phyloP scores from a whole-genome alignment of 306 rosid species.

The Ormosia emarginata region DNA sequence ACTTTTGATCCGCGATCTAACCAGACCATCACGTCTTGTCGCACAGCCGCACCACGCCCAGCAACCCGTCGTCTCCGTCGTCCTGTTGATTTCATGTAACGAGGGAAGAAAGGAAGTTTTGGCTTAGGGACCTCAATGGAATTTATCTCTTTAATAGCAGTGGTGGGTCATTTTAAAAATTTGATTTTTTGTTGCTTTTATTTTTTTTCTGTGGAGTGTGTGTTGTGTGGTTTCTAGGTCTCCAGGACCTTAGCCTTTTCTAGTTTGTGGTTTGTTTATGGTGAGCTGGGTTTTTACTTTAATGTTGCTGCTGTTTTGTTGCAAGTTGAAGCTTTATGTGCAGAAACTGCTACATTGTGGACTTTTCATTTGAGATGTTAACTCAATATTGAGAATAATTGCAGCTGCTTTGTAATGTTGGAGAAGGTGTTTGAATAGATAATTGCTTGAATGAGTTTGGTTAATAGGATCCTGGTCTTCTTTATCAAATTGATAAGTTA shows the following conservation, averaged over 20 bases:
- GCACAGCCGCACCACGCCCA: too few relatives aligned
- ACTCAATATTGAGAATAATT: background rate
- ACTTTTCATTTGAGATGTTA: background rate
- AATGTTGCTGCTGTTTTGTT: background rate
- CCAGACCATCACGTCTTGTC: too few relatives aligned
- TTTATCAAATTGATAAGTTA: background rate
- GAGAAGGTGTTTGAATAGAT: background rate
- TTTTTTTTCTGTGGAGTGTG: background rate
- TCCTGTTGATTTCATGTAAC: too few relatives aligned
- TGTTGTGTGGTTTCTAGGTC: slow-evolving; percentile 1
- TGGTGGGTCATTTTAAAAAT: slow-evolving; percentile 47
- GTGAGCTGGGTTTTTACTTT: background rate
- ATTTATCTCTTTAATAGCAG: slow-evolving; percentile 72
- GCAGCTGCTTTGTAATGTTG: background rate
- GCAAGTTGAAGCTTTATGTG: background rate
- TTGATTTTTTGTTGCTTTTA: too few relatives aligned
- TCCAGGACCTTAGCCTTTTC: background rate
- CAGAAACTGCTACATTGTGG: background rate
- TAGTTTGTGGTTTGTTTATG: background rate
- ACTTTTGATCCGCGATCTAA: too few relatives aligned
- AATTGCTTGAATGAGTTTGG: background rate
- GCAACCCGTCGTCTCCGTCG: too few relatives aligned
- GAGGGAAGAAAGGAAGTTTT: too few relatives aligned
- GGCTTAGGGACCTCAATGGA: slow-evolving; percentile 48
- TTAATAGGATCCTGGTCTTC: background rate